Evolutionary conservation across 495 filamentous ascomycete species (phyloP), one percentile per base, ranked within the genome.

Genomic region (Extremus antarcticus): DNA sequence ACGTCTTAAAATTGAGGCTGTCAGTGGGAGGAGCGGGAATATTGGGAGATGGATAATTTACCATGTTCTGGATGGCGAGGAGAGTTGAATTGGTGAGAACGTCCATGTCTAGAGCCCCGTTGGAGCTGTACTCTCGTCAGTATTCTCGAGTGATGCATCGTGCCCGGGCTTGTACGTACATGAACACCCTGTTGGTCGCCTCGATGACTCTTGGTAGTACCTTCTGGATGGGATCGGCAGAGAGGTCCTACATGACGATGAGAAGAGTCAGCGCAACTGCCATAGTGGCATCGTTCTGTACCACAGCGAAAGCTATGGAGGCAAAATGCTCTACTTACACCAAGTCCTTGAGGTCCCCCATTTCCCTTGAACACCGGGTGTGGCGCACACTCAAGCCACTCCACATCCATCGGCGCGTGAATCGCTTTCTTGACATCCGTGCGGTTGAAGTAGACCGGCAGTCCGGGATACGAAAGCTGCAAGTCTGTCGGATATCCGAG

Each of bases 391-490:
- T 77, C 73, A 19, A 66, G 66, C 76, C 84, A 90, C 32, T 76
- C 67, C 10, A 63, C 47, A 17, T 65, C 52, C 29, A 35, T 35
- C 0, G 85, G 84, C 15, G 80, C 81, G 59, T 90, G 78, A 53
- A 88, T 80, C n/a, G 83, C 84, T 10, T 72, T 66, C 50, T 89
- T 81, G 7, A 91, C 87, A 56, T 88, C 85, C 3, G 74, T 73
- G 16, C 82, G 75, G 67, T 90, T 85, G 73, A 90, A 90, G 73
- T 90, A 90, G 49, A 85, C 71, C 25, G 20, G 16, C 40, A 51
- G 13, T 4, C 29, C 29, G 29, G 29, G 29, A 13, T 35, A 35
- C 7, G 29, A 35, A 7, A 35, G 29, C 13, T 35, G 29, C 13
- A 35, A 35, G 13, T 35, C 29, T 4, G 29, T 35, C 29, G 29